Evolutionary conservation across 2,329 filamentous ascomycete genomes (phyloP), one percentile per base, ranked within the genome.

Genomic region (Xylariaceae sp.): DNA sequence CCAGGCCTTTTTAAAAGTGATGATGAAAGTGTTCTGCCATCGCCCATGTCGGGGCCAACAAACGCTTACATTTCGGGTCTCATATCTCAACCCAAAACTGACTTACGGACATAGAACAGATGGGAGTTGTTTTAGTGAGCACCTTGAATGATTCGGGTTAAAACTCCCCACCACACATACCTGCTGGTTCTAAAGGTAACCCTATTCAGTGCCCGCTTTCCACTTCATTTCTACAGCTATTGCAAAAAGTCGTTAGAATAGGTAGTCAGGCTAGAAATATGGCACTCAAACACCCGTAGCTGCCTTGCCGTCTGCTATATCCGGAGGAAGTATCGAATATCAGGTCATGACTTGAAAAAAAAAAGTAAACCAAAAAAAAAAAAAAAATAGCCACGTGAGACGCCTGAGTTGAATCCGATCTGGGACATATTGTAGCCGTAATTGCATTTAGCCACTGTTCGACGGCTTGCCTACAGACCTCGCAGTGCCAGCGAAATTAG

Each of bases 181-280:
- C 21, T n/a, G 50, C 51, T 58, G 49, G 42, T 30, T 40, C 22
- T 18, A 19, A 34, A 12, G 26, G 21, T 34, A 41, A 32, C 36
- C 30, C 19, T n/a, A 19, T 44, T 34, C 21, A 34, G 26, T 12
- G 29, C 12, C 29, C 7, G 16, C 30, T 44, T 22, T 39, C 36
- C 13, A 13, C 39, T 40, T 46, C 36, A 39, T 39, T 5, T 13
- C 8, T 15, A 18, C 19, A 1, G n/a, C 8, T 12, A 16, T 50
- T 47, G 39, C 53, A 34, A 9, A 34, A 3, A 34, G 32, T 34
- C 13, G 10, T 34, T 34, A 13, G 32, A 13, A 34, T 34, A 34
- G 26, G n/a, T n/a, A 30, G 10, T 30, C 32, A 15, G 32, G 32
- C 13, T 15, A 34, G 13, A 3, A 3, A 34, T 5, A 13, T 34